Percentiles rank a stretch among this genome's conserved stretches.
These are phyloP conservation scores for Hygrocybe coccinea DNA, from an alignment of 768 basidiomycete species.

Conservation along the genomic window DNA sequence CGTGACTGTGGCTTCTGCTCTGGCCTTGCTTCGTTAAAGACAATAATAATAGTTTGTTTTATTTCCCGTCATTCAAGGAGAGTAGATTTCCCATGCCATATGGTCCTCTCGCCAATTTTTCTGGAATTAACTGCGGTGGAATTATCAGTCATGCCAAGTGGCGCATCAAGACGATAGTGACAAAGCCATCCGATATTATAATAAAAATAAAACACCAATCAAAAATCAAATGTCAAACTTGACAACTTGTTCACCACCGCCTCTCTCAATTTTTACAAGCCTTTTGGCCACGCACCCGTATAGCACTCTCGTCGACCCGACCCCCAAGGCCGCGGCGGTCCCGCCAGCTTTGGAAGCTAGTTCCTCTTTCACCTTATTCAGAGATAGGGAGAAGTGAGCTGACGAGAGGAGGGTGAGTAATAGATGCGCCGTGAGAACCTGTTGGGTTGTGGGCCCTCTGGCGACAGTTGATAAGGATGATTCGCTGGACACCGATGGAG, in stretches of 20 bases:
- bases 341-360: constrained; percentile 41
- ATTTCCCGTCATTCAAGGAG: no score
- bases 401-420: constrained; percentile 54
- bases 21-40: no score
- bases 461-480: constrained; percentile 47
- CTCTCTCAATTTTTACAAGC: constrained; percentile 69
- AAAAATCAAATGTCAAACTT: constrained; percentile 49
- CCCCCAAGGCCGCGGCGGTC: constrained; percentile 30
- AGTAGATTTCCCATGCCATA: no score
- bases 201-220: neutral
- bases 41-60: no score
- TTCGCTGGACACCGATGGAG: constrained; percentile 52
- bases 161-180: no score
- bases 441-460: constrained; percentile 48
- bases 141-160: no score
- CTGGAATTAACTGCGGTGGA: no score
- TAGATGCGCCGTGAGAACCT: constrained; percentile 66
- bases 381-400: constrained; percentile 51
- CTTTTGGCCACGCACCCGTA: constrained; percentile 81
- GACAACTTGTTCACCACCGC: constrained; percentile 69
- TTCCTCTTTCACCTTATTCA: constrained; percentile 58
- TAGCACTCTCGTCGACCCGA: constrained; percentile 55
- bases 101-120: no score
- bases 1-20: no score
- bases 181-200: no score